Evolutionary conservation across 2,329 filamentous ascomycete genomes (phyloP).

Genomic region (Aureobasidium melanogenum): DNA sequence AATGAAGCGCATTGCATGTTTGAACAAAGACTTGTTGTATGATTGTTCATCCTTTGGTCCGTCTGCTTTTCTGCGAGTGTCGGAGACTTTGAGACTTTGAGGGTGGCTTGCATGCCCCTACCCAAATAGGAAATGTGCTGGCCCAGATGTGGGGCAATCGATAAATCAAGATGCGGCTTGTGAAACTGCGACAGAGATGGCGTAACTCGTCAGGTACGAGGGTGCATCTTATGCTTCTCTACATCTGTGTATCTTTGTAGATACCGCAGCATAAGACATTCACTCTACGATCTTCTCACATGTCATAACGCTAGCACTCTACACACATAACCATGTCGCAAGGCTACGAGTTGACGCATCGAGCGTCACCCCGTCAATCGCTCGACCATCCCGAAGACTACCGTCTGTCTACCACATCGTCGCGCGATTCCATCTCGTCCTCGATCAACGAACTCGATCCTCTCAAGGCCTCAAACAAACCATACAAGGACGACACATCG

Average conservation of each 20-base stretch:
- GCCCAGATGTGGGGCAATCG: background rate
- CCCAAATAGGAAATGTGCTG: background rate
- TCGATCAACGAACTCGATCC: slow-evolving; percentile 39
- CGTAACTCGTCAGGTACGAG: background rate
- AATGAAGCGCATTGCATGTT: background rate
- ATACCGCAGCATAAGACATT: background rate
- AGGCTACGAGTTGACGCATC: slow-evolving; percentile 1
- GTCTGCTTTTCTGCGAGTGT: no score
- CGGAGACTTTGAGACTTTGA: background rate
- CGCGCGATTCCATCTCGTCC: slow-evolving; percentile 27
- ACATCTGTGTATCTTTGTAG: background rate
- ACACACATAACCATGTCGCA: background rate
- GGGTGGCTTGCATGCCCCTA: background rate
- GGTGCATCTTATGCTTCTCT: background rate
- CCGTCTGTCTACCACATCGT: slow-evolving; percentile 23
- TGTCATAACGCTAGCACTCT: background rate
- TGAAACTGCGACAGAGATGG: background rate
- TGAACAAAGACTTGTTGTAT: background rate
- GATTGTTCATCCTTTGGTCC: background rate
- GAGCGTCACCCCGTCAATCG: slow-evolving; percentile 1
- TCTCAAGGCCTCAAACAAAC: slow-evolving; percentile 31
- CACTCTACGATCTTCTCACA: background rate
- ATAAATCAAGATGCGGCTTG: background rate
- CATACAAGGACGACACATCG: slow-evolving; percentile 32
- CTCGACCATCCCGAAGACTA: slow-evolving; percentile 18